These are phyloP conservation scores for Keqinozyma sinolaborantium DNA, from an alignment of 1,139 yeast species.

Conservation along the genomic window DNA sequence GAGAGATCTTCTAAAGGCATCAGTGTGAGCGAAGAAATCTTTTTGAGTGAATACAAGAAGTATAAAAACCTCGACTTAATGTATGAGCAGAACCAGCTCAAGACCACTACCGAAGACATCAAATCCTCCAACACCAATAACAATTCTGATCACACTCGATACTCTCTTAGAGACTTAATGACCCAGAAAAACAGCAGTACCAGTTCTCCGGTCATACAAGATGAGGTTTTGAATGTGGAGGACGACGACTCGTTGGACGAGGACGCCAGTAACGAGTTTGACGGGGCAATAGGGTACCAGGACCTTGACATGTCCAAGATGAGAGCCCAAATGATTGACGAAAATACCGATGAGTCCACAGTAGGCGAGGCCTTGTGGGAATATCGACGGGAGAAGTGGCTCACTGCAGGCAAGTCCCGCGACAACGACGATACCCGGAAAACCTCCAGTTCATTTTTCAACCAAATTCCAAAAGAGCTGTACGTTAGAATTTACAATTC, in stretches of 20 bases:
- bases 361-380: constrained; percentile 60
- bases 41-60: constrained; percentile 30
- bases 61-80: constrained; percentile 34
- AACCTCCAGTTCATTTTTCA: constrained; percentile 24
- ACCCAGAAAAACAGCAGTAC: constrained; percentile 13
- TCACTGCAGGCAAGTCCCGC: constrained; percentile 12
- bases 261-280: constrained; percentile 6
- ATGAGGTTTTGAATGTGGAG: constrained; percentile 12
- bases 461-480: constrained; percentile 42
- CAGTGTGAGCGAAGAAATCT: constrained; percentile 30
- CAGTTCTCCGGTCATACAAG: constrained; percentile 4
- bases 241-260: constrained; percentile 10
- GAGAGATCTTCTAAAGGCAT: constrained; percentile 18
- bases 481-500: constrained; percentile 55
- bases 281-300: constrained; percentile 14
- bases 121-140: constrained; percentile 18
- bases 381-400: constrained; percentile 58
- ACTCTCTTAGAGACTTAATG: constrained; percentile 25
- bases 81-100: constrained; percentile 19
- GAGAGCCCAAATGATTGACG: constrained; percentile 21
- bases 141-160: constrained; percentile 14
- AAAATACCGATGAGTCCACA: constrained; percentile 9
- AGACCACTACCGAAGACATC: constrained; percentile 13
- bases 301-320: constrained; percentile 26
- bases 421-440: constrained; percentile 15